Evolutionary conservation across 495 filamentous ascomycete species (phyloP).

Genomic region (Pyrenopolyporus hunteri): DNA sequence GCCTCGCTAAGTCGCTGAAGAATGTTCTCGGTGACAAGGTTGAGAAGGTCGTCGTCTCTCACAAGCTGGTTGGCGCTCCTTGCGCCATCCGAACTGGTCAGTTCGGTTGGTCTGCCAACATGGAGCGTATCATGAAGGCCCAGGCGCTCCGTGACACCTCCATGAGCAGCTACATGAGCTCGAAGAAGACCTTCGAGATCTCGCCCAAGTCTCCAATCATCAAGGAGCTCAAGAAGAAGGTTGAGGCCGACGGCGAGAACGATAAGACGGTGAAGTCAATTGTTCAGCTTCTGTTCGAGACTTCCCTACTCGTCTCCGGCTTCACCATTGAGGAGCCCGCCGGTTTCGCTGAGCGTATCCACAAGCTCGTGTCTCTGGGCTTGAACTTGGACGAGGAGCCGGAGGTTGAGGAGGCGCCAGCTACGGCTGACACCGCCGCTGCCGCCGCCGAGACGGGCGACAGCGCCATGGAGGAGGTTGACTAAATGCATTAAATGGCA

Average conservation of each 20-base stretch:
- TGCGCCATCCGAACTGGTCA: slow-evolving; percentile 99
- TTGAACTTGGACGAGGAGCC: slow-evolving; percentile 94
- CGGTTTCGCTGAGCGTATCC: slow-evolving; percentile 96
- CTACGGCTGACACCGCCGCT: slow-evolving; percentile 58
- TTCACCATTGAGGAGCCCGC: slow-evolving; percentile 99
- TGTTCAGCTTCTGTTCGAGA: slow-evolving; percentile 97
- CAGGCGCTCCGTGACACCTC: slow-evolving; percentile 99
- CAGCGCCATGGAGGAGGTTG: slow-evolving; percentile 72
- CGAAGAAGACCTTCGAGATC: slow-evolving; percentile 99
- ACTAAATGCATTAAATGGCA: slow-evolving; percentile 54
- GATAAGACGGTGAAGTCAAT: slow-evolving; percentile 99
- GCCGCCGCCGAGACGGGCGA: slow-evolving; percentile 61
- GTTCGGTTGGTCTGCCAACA: slow-evolving; percentile 99
- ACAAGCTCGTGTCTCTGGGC: slow-evolving; percentile 96
- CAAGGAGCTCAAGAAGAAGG: slow-evolving; percentile 98
- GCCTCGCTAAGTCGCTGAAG: slow-evolving; percentile 93
- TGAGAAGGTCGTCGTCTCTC: slow-evolving; percentile 98
- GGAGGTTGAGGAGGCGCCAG: slow-evolving; percentile 71
- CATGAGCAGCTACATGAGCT: slow-evolving; percentile 99
- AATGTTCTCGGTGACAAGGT: slow-evolving; percentile 99
- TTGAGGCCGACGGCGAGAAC: slow-evolving; percentile 94
- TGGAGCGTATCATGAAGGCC: slow-evolving; percentile 99
- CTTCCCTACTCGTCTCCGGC: slow-evolving; percentile 94
- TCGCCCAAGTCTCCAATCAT: slow-evolving; percentile 98
- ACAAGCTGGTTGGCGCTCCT: slow-evolving; percentile 95